Conservation (phyloP, 441 rosid genomes). For the Raphanus hybrid region DNA sequence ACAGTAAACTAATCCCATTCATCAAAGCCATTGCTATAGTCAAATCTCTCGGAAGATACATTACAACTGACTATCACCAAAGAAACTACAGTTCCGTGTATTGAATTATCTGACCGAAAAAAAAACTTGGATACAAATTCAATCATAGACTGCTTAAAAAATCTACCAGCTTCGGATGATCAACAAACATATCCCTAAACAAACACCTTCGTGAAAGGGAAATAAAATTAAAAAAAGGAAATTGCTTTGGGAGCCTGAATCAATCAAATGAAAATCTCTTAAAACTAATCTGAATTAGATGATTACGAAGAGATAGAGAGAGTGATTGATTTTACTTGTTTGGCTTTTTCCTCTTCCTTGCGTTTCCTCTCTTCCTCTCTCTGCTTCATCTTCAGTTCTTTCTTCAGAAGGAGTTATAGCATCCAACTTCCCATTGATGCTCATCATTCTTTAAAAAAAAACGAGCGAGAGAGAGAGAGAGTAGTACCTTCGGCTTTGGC, state of each 20-base stretch:
- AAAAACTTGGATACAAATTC: neutral
- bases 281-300: neutral
- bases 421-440: too few species aligned
- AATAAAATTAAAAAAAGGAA: neutral
- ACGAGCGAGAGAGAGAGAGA: too few species aligned
- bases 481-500: too few species aligned
- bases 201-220: too few species aligned
- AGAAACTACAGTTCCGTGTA: neutral
- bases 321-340: constrained; percentile 44
- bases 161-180: neutral
- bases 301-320: neutral
- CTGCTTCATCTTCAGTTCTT: constrained; percentile 37
- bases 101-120: neutral
- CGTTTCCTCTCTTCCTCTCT: constrained; percentile 37
- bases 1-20: neutral
- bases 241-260: constrained; percentile 44
- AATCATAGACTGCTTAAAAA: constrained; percentile 1
- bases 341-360: constrained; percentile 45
- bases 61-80: constrained; percentile 3
- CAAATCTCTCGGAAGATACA: neutral
- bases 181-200: neutral
- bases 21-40: neutral
- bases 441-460: too few species aligned
- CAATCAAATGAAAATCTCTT: neutral
- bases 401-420: constrained; percentile 16